phyloP scores from a whole-genome alignment of 225 moss, liverwort and hornwort species.

The Rhytidiadelphus loreus region DNA sequence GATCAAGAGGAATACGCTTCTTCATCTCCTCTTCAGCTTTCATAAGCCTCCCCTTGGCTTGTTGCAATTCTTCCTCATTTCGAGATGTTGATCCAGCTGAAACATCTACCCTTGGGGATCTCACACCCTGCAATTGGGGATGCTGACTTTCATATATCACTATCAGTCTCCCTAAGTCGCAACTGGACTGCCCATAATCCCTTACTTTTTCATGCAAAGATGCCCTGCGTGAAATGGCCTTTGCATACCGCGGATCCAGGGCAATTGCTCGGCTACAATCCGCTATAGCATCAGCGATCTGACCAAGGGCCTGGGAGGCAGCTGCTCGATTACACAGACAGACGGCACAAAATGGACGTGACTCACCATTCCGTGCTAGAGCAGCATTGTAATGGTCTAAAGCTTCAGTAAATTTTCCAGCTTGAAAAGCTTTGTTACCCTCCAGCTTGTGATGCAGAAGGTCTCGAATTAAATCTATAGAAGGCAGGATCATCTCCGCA shows the following conservation, averaged over 20 bases:
- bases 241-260: conserved; percentile 81
- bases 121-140: background rate
- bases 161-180: conserved; percentile 66
- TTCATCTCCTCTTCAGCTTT: conserved; percentile 91
- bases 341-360: conserved; percentile 91
- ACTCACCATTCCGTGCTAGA: conserved; percentile 84
- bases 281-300: conserved; percentile 86
- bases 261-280: conserved; percentile 97
- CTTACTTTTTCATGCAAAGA: conserved; percentile 80
- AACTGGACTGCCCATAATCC: conserved; percentile 70
- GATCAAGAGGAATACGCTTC: conserved; percentile 77
- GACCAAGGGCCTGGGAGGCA: conserved; percentile 86
- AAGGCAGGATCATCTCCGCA: conserved; percentile 33
- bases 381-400: conserved; percentile 87
- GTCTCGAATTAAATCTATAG: conserved; percentile 46
- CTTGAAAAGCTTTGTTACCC: conserved; percentile 85
- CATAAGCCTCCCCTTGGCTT: conserved; percentile 48
- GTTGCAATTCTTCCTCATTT: conserved; percentile 56
- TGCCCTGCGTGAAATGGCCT: conserved; percentile 93
- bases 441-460: conserved; percentile 75
- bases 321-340: conserved; percentile 95
- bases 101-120: background rate
- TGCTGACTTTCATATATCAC: background rate
- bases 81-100: background rate
- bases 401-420: conserved; percentile 69